Conservation (phyloP, 2,329 filamentous ascomycete genomes). For the Xylaria sp. region DNA sequence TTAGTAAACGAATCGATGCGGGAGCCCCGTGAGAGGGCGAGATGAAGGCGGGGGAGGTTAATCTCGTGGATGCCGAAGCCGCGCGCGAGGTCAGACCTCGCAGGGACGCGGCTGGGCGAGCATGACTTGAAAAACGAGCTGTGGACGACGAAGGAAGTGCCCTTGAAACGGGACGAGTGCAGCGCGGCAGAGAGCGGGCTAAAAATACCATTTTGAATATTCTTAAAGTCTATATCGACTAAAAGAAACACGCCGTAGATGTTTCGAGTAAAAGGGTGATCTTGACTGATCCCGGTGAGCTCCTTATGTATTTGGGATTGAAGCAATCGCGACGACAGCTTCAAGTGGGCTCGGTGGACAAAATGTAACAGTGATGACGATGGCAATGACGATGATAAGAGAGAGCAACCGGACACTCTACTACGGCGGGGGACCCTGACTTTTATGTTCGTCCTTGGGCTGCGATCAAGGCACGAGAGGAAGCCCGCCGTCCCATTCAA, state of each 20-base stretch:
- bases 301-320: not conserved
- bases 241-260: conserved; percentile 4
- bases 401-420: conserved; percentile 7
- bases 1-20: conserved; percentile 66
- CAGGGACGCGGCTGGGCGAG: conserved; percentile 31
- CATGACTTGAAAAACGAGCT: conserved; percentile 38
- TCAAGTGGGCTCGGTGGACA: conserved; percentile 6
- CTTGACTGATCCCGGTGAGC: not conserved
- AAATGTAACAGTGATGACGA: not conserved
- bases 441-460: conserved; percentile 32
- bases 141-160: conserved; percentile 35
- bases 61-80: conserved; percentile 30
- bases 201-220: conserved; percentile 58
- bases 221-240: conserved; percentile 17
- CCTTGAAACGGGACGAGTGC: conserved; percentile 38
- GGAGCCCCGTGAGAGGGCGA: conserved; percentile 51
- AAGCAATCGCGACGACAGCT: not conserved
- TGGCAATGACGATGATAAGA: conserved; percentile 14
- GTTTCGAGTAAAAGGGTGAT: conserved; percentile 1
- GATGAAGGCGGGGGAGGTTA: conserved; percentile 41
- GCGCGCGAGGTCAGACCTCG: conserved; percentile 37
- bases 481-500: conserved; percentile 6
- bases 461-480: conserved; percentile 17
- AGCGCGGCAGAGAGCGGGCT: conserved; percentile 61
- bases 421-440: conserved; percentile 25